A percentile compares a stretch with the other conserved stretches of the same genome.
Evolutionary conservation across 2,329 filamentous ascomycete genomes (phyloP).

Genomic region (Drechslerella coelobrocha): DNA sequence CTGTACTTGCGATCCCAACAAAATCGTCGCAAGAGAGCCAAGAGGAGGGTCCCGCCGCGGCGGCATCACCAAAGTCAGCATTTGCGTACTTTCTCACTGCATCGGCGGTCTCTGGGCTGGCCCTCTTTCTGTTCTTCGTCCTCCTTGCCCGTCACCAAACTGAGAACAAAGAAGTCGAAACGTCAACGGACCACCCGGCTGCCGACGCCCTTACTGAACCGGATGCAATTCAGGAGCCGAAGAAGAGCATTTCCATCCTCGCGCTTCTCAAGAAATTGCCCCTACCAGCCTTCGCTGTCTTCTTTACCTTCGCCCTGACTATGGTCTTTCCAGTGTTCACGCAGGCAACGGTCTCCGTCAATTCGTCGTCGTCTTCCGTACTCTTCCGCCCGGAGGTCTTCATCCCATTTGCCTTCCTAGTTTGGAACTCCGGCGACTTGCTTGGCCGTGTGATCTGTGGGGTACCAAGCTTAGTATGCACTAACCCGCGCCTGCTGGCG

Average conservation of each 20-base stretch:
- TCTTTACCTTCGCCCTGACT: constrained; percentile 79
- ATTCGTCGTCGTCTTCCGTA: constrained; percentile 58
- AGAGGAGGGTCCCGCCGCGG: constrained; percentile 54
- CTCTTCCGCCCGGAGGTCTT: constrained; percentile 78
- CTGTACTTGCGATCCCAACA: constrained; percentile 72
- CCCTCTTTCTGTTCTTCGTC: constrained; percentile 76
- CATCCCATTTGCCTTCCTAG: constrained; percentile 85
- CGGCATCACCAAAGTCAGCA: constrained; percentile 63
- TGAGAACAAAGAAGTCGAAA: constrained; percentile 19
- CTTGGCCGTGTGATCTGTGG: constrained; percentile 68
- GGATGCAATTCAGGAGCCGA: constrained; percentile 53
- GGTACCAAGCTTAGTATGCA: constrained; percentile 58
- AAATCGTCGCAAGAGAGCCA: constrained; percentile 56
- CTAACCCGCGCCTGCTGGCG: constrained; percentile 65
- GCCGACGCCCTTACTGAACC: constrained; percentile 65
- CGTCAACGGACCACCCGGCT: constrained; percentile 57
- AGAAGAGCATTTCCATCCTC: constrained; percentile 67
- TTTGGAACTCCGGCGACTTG: constrained; percentile 92
- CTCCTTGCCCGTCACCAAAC: constrained; percentile 67
- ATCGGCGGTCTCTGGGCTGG: constrained; percentile 73
- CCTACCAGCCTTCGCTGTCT: constrained; percentile 78
- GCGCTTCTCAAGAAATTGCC: constrained; percentile 77
- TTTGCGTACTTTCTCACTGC: constrained; percentile 92
- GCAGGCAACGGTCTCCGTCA: constrained; percentile 54
- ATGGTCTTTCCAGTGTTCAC: constrained; percentile 98